Base-by-base conservation (phyloP, 768 basidiomycete species). In the Goffeauzyma gilvescens region DNA sequence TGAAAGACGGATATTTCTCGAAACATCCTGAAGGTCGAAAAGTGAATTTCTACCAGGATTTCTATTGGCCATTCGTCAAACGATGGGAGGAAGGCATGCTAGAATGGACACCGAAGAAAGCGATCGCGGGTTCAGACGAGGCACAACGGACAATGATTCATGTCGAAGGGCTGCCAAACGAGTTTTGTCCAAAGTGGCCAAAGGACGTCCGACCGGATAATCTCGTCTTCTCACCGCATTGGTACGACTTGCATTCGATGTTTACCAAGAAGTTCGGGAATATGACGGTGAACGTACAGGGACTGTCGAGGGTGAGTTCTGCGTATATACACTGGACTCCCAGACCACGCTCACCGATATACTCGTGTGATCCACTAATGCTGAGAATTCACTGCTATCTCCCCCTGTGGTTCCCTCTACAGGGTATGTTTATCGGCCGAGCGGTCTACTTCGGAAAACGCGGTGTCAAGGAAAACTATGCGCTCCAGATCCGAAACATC, bases 201-300 rank as follows among this genome's bases (percentile, higher is more conserved):
- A 62, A 69, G 33, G 73, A 79, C 41, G 67, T 70, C 25, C 73
- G 72, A 28, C 69, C 79, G 10, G 37, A 65, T 2, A 75, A 76
- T 48, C 69, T 82, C 66, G 72, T 81, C 14, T 79, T 69, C 48
- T 71, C 79, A 1, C 80, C 81, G 1, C 81, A 83, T 54, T 83
- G 78, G 77, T 76, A 39, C 20, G 90, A 96, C 58, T 71, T 98
- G 6, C 78, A 87, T 42, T 75, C 77, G 6, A 68, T 98, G 6
- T 96, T 95, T 65, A 63, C 66, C 20, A 93, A 93, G 60, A 71
- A 73, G 2, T 84, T 84, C 49, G 77, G 81, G 0, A 73, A 81
- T 54, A 81, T 95, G 62, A 76, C 76, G 0, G 81, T 85, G 32
- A 90, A 96, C 57, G 87, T 96, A 0, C 90, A 95, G 67, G 86